Conservation (phyloP, 169 alveolate genomes). For the Cryptosporidium sp. region DNA sequence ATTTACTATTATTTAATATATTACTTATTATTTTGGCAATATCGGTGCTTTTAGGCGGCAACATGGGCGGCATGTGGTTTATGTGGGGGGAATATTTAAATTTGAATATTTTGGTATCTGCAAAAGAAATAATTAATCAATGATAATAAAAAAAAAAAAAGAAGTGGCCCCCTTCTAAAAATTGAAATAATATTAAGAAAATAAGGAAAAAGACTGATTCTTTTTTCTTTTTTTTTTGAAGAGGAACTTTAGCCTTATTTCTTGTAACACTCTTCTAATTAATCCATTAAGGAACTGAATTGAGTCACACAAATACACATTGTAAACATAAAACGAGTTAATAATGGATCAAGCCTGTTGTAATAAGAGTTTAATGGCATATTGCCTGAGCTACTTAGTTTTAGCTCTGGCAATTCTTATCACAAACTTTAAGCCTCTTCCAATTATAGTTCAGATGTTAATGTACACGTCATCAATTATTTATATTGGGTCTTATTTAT, state of each 20-base stretch:
- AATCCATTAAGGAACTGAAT: background rate
- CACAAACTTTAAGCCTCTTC: constrained; percentile 70
- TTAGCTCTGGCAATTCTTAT: constrained; percentile 16
- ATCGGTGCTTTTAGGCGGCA: constrained; percentile 18
- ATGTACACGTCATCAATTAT: constrained; percentile 79
- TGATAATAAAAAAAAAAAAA: background rate
- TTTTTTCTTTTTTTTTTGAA: background rate
- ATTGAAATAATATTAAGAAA: background rate
- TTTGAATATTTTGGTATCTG: constrained; percentile 23
- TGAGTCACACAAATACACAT: background rate
- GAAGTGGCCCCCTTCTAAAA: background rate
- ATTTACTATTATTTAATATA: background rate
- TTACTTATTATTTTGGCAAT: constrained; percentile 4
- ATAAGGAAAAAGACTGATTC: background rate
- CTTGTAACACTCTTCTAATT: background rate
- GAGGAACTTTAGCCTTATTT: background rate
- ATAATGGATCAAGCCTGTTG: background rate
- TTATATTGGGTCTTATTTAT: constrained; percentile 79
- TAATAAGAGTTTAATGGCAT: background rate
- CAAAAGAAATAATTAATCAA: background rate
- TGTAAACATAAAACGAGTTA: background rate
- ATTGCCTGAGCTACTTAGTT: constrained; percentile 3
- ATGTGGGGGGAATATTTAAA: constrained; percentile 1
- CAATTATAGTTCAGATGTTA: constrained; percentile 79
- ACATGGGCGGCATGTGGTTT: background rate